These are phyloP conservation scores for Ustilago bromivora DNA, from an alignment of 1,284 basidiomycete genomes.

Conservation along the genomic window DNA sequence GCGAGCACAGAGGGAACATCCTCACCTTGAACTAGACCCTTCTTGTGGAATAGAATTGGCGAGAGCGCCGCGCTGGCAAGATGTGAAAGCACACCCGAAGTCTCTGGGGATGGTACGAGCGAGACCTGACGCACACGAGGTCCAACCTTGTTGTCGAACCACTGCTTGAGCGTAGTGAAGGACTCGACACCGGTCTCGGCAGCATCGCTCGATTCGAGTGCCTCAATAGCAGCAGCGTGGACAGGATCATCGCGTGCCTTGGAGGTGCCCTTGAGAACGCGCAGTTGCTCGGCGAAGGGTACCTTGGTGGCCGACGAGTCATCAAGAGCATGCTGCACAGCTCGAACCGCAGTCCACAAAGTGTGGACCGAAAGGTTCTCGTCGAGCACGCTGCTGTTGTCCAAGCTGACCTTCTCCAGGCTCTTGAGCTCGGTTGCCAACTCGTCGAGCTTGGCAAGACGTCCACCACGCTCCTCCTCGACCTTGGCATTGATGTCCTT, in stretches of 20 bases:
- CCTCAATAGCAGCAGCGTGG: conserved; percentile 53
- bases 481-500: conserved; percentile 94
- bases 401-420: conserved; percentile 88
- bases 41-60: conserved; percentile 82
- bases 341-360: conserved; percentile 72
- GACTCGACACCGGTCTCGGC: conserved; percentile 87
- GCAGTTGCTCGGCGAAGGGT: conserved; percentile 89
- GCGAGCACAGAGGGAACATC: conserved; percentile 89
- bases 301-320: conserved; percentile 76
- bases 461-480: conserved; percentile 94
- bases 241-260: conserved; percentile 73
- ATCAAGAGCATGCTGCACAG: conserved; percentile 70
- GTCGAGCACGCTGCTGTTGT: conserved; percentile 88
- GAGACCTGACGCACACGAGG: conserved; percentile 88
- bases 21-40: conserved; percentile 77
- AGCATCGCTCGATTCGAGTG: conserved; percentile 77
- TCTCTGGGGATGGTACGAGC: conserved; percentile 80
- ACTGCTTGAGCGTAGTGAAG: conserved; percentile 85
- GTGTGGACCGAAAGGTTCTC: conserved; percentile 88
- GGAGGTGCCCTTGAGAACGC: conserved; percentile 79
- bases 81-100: conserved; percentile 86
- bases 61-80: conserved; percentile 83
- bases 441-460: conserved; percentile 92
- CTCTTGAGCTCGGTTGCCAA: conserved; percentile 89
- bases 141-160: conserved; percentile 87